phyloP scores from a whole-genome alignment of 2,329 filamentous ascomycete genomes.

The Aschersonia sp. region DNA sequence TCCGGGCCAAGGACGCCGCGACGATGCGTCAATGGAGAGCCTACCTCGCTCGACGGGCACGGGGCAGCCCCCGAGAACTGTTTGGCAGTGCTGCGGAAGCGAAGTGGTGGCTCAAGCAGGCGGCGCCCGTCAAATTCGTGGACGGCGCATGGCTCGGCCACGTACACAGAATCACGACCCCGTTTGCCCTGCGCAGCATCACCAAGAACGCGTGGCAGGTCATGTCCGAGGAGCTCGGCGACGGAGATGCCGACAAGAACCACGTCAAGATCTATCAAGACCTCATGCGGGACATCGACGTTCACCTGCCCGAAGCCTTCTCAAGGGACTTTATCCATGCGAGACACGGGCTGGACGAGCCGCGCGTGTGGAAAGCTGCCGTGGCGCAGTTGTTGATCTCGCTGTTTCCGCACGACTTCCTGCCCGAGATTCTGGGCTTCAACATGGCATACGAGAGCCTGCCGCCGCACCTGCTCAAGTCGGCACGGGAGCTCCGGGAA shows the following conservation, averaged over 20 bases:
- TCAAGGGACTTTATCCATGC: neutral
- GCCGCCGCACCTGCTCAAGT: slow-evolving; percentile 10
- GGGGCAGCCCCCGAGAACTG: neutral
- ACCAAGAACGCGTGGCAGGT: slow-evolving; percentile 29
- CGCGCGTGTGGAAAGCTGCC: slow-evolving; percentile 24
- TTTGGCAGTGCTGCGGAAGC: neutral
- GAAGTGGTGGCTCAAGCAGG: neutral
- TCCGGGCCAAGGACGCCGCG: no score
- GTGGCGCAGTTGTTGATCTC: slow-evolving; percentile 29
- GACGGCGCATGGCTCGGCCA: slow-evolving; percentile 34
- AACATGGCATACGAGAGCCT: slow-evolving; percentile 33
- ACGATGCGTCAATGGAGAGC: neutral
- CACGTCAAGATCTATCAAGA: slow-evolving; percentile 22
- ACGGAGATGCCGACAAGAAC: slow-evolving; percentile 29
- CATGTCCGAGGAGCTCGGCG: slow-evolving; percentile 33
- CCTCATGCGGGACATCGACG: slow-evolving; percentile 9
- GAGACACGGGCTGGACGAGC: slow-evolving; percentile 1
- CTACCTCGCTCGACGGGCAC: neutral
- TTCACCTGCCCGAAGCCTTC: slow-evolving; percentile 3
- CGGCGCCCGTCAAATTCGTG: slow-evolving; percentile 18
- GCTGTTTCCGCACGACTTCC: slow-evolving; percentile 30
- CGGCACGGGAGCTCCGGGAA: slow-evolving; percentile 26
- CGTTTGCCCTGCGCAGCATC: slow-evolving; percentile 17
- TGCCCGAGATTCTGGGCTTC: slow-evolving; percentile 35
- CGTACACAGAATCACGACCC: slow-evolving; percentile 21